Percentiles rank a stretch among this genome's conserved stretches.
These are phyloP conservation scores for Scleroderma citrinum DNA, from an alignment of 768 basidiomycete species.

Conservation along the genomic window DNA sequence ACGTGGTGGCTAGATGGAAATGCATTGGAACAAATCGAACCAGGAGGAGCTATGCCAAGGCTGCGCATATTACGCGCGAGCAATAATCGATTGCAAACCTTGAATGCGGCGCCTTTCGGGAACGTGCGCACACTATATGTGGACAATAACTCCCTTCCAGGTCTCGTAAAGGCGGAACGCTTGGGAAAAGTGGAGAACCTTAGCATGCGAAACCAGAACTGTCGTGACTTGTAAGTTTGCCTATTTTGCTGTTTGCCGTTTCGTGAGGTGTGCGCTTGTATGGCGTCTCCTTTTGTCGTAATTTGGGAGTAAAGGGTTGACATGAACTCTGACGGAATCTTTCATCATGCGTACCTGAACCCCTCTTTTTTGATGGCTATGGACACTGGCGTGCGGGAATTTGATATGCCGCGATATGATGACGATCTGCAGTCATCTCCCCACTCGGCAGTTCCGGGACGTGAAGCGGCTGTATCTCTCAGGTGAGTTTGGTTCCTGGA, in stretches of 20 bases:
- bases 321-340: constrained; percentile 31
- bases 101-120: constrained; percentile 59
- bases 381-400: not conserved
- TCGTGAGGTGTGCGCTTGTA: not conserved
- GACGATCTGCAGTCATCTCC: constrained; percentile 35
- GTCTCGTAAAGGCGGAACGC: constrained; percentile 48
- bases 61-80: constrained; percentile 83
- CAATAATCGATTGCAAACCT: constrained; percentile 65
- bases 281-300: not conserved
- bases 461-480: constrained; percentile 93
- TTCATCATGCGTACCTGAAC: constrained; percentile 33
- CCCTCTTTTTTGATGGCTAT: constrained; percentile 1
- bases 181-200: constrained; percentile 80
- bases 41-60: constrained; percentile 52
- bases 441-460: constrained; percentile 72
- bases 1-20: constrained; percentile 59
- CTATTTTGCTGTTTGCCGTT: constrained; percentile 8
- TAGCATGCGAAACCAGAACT: constrained; percentile 84
- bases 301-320: constrained; percentile 5
- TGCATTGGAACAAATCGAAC: constrained; percentile 47
- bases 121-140: constrained; percentile 87
- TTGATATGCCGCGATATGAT: constrained; percentile 22
- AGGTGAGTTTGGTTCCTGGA: constrained; percentile 49
- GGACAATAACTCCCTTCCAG: constrained; percentile 70
- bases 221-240: constrained; percentile 62